These are phyloP conservation scores for Aquilaria agallochum DNA, from an alignment of 441 rosid species.

Conservation along the genomic window DNA sequence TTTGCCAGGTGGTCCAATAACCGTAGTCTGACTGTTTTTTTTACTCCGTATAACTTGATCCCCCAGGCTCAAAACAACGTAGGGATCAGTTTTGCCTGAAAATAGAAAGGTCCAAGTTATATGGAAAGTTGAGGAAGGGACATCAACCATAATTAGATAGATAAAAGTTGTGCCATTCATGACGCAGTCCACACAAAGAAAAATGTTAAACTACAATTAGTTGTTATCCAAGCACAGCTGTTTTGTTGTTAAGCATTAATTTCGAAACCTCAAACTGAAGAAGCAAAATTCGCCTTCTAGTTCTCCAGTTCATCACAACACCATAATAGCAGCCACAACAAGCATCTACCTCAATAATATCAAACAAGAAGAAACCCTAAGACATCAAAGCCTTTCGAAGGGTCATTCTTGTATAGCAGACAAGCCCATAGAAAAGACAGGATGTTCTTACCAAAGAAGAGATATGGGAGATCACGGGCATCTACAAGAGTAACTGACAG, in stretches of 20 bases:
- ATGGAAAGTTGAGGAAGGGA: background rate
- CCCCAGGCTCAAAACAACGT: slow-evolving; percentile 73
- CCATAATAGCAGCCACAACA: background rate
- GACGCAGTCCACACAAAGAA: no score
- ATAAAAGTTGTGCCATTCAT: no score
- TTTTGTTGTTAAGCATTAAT: no score
- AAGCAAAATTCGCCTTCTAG: no score
- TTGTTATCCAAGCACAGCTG: no score
- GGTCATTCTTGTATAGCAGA: no score
- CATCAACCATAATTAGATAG: no score
- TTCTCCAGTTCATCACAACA: background rate
- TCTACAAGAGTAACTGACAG: slow-evolving; percentile 90
- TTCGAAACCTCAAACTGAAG: no score
- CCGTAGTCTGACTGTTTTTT: slow-evolving; percentile 96
- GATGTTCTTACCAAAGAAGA: slow-evolving; percentile 54
- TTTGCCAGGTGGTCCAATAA: slow-evolving; percentile 89
- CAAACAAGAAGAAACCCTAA: no score
- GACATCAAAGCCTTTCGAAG: no score
- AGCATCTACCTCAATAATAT: no score
- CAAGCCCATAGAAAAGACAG: background rate
- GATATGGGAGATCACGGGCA: slow-evolving; percentile 77
- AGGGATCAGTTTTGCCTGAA: slow-evolving; percentile 95
- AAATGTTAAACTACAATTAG: no score
- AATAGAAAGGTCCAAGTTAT: slow-evolving; percentile 6
- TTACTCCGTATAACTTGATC: slow-evolving; percentile 90